A percentile compares a stretch with the other conserved stretches of the same genome.
These are phyloP conservation scores for Catenaria anguillulae DNA, from an alignment of 371 early-diverging fungal species.

Conservation along the genomic window DNA sequence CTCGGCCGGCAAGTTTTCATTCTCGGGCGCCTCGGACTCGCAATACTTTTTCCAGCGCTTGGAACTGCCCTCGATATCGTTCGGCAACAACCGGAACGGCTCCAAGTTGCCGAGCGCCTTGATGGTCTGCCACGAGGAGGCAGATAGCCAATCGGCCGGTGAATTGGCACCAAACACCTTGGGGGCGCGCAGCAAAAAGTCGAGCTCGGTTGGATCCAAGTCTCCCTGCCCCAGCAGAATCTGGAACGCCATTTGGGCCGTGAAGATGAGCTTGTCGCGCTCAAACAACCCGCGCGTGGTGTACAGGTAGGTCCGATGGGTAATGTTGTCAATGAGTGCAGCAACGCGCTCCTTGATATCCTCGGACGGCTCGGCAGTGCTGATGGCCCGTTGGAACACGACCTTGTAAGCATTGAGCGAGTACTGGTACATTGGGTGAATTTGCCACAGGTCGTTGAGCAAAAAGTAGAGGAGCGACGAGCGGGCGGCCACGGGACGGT, in stretches of 20 bases:
- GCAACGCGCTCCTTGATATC: conserved; percentile 43
- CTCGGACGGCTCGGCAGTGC: conserved; percentile 34
- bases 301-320: conserved; percentile 36
- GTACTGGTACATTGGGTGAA: conserved; percentile 47
- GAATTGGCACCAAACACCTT: conserved; percentile 23
- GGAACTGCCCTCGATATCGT: conserved; percentile 40
- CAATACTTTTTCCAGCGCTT: conserved; percentile 52
- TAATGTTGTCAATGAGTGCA: conserved; percentile 41
- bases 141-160: conserved; percentile 38
- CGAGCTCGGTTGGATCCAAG: conserved; percentile 33
- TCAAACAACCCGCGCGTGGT: conserved; percentile 47
- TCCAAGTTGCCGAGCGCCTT: conserved; percentile 41
- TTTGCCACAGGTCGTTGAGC: conserved; percentile 43
- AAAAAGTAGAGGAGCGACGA: conserved; percentile 44
- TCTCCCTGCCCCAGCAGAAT: conserved; percentile 33
- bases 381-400: conserved; percentile 43
- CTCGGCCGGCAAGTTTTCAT: conserved; percentile 45
- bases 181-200: conserved; percentile 38
- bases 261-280: conserved; percentile 43
- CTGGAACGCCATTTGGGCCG: conserved; percentile 46
- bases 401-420: conserved; percentile 46
- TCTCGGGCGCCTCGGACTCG: conserved; percentile 43
- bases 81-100: conserved; percentile 30
- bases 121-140: conserved; percentile 32
- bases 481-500: conserved; percentile 43